These are phyloP conservation scores for Chloropicon primus DNA, from an alignment of 139 green algal genomes.

Conservation along the genomic window DNA sequence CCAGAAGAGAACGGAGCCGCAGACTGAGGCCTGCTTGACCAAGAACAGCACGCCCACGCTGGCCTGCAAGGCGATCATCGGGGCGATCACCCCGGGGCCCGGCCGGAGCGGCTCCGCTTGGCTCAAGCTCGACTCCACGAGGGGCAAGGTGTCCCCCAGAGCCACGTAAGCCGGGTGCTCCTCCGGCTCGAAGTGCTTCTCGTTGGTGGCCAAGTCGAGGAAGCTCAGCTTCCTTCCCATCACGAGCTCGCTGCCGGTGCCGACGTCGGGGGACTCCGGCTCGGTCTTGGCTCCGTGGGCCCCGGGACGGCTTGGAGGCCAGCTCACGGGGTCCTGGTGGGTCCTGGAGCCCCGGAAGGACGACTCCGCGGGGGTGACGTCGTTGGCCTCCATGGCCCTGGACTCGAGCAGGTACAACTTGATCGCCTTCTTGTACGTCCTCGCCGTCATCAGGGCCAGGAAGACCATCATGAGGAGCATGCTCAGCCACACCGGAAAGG, in stretches of 20 bases:
- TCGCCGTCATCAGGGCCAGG: background rate
- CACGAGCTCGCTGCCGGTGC: background rate
- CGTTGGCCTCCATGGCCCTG: background rate
- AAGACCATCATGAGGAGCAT: background rate
- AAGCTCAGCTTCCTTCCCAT: background rate
- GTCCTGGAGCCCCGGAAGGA: background rate
- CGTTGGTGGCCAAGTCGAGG: background rate
- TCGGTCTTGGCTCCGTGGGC: too few species aligned
- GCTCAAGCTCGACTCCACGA: background rate
- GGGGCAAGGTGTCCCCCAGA: background rate
- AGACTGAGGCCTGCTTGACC: constrained; percentile 5
- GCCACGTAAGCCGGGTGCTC: background rate
- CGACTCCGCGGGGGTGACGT: background rate
- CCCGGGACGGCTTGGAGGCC: too few species aligned
- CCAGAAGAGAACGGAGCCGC: constrained; percentile 33
- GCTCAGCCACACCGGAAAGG: background rate
- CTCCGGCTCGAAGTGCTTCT: background rate
- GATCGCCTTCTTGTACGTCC: background rate
- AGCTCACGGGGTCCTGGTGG: background rate
- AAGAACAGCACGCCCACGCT: background rate
- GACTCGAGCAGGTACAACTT: background rate
- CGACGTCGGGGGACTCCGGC: too few species aligned
- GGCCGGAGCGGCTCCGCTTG: background rate
- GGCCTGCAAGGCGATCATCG: background rate
- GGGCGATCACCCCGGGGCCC: background rate